Conservation (phyloP, 257 asterid genomes). For the Avicennia marina region DNA sequence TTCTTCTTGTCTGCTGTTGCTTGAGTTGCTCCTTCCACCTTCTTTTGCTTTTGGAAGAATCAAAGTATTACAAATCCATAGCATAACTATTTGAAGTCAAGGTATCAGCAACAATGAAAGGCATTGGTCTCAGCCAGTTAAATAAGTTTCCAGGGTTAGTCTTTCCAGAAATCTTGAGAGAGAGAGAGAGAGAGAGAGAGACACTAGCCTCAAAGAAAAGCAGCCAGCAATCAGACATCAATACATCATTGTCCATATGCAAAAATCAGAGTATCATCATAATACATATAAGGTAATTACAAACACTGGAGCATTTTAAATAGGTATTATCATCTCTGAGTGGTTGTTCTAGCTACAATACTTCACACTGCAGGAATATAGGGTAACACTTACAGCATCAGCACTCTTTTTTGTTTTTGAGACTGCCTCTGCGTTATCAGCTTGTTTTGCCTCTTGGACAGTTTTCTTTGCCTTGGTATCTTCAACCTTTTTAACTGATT, state of each 20-base stretch:
- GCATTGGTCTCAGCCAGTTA: too few species aligned
- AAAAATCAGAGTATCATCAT: too few species aligned
- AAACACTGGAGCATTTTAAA: too few species aligned
- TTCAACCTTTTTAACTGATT: slow-evolving; percentile 49
- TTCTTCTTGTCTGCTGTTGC: slow-evolving; percentile 55
- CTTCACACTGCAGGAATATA: not conserved
- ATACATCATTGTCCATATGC: too few species aligned
- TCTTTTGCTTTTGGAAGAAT: slow-evolving; percentile 27
- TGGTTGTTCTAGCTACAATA: too few species aligned
- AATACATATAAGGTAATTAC: too few species aligned
- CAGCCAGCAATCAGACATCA: too few species aligned
- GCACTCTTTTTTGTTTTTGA: slow-evolving; percentile 40
- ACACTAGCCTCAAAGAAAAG: too few species aligned
- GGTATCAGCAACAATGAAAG: not conserved
- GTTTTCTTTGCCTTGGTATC: slow-evolving; percentile 49
- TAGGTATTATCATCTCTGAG: too few species aligned
- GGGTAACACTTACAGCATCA: slow-evolving; percentile 41
- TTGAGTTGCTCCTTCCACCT: slow-evolving; percentile 42
- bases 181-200: too few species aligned
- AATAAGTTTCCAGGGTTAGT: too few species aligned
- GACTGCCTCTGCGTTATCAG: slow-evolving; percentile 29
- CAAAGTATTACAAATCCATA: slow-evolving; percentile 16
- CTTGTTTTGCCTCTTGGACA: slow-evolving; percentile 43
- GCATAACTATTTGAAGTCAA: not conserved
- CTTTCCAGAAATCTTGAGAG: too few species aligned